A percentile compares a stretch with the other conserved stretches of the same genome.
phyloP scores from a whole-genome alignment of 176 grass and related monocot species.

The Musa itinerans region DNA sequence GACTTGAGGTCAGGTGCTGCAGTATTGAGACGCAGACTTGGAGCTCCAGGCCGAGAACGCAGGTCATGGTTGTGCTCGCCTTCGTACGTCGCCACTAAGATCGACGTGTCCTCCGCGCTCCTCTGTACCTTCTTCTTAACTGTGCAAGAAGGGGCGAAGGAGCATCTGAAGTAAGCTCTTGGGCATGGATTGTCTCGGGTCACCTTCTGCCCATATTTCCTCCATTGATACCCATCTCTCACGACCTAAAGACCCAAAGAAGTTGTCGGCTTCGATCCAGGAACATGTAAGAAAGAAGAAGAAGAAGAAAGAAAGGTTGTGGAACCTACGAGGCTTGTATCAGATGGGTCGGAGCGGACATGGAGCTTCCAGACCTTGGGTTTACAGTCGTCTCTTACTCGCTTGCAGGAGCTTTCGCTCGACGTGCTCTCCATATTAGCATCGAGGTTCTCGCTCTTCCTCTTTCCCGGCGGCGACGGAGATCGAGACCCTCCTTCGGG shows the following conservation, averaged over 20 bases:
- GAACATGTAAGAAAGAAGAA: too few relatives aligned
- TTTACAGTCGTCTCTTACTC: slow-evolving; percentile 22
- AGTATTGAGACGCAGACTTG: too few relatives aligned
- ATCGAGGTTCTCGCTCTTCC: slow-evolving; percentile 39
- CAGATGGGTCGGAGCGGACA: slow-evolving; percentile 1
- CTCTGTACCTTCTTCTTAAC: slow-evolving; percentile 99
- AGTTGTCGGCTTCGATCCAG: too few relatives aligned
- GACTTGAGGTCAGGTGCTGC: too few relatives aligned
- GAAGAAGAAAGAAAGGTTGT: too few relatives aligned
- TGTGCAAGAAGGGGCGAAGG: slow-evolving; percentile 58
- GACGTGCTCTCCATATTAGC: slow-evolving; percentile 7
- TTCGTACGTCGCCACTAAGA: slow-evolving; percentile 68
- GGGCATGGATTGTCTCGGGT: slow-evolving; percentile 92
- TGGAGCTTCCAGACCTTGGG: slow-evolving; percentile 17
- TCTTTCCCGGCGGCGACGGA: slow-evolving; percentile 44
- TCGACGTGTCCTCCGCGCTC: slow-evolving; percentile 49
- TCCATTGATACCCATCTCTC: slow-evolving; percentile 86
- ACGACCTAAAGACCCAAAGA: slow-evolving; percentile 36
- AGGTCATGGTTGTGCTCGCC: slow-evolving; percentile 62
- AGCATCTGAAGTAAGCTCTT: slow-evolving; percentile 87
- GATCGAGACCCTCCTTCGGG: slow-evolving; percentile 59
- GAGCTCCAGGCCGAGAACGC: slow-evolving; percentile 1
- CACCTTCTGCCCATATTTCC: slow-evolving; percentile 95
- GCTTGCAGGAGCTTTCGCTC: slow-evolving; percentile 12
- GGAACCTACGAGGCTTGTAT: slow-evolving; percentile 16